Percentiles rank a stretch among this genome's conserved stretches.
These are phyloP conservation scores for Quercus robur DNA, from an alignment of 306 rosid species.

Conservation along the genomic window DNA sequence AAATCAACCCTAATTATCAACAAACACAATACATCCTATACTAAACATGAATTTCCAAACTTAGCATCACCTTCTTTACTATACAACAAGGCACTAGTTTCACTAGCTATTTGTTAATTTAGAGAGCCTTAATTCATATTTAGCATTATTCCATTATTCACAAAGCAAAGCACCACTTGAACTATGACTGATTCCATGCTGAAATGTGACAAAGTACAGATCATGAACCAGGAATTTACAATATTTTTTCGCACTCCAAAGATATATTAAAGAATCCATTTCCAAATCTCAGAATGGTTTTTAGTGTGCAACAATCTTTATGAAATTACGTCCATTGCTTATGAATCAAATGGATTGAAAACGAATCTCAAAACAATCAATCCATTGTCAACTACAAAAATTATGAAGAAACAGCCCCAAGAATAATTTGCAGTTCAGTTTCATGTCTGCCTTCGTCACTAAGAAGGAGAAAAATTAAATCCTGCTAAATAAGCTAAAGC, in stretches of 20 bases:
- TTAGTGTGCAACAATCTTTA: neutral
- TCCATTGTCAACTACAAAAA: neutral
- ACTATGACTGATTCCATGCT: neutral
- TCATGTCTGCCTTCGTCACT: conserved; percentile 17
- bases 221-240: neutral
- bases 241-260: neutral
- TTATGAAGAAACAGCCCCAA: conserved; percentile 14
- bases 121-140: no score
- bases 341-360: neutral
- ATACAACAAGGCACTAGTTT: neutral
- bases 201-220: neutral
- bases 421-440: conserved; percentile 23
- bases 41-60: neutral
- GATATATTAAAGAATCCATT: neutral
- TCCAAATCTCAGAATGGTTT: neutral
- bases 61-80: neutral
- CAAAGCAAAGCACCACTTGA: no score
- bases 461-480: conserved; percentile 46
- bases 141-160: no score
- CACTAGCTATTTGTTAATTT: no score
- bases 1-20: neutral
- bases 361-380: neutral
- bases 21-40: neutral
- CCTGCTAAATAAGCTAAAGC: conserved; percentile 70
- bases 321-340: no score